Base-by-base conservation (phyloP, 768 basidiomycete genomes). In the Nevesoporus exiguus region DNA sequence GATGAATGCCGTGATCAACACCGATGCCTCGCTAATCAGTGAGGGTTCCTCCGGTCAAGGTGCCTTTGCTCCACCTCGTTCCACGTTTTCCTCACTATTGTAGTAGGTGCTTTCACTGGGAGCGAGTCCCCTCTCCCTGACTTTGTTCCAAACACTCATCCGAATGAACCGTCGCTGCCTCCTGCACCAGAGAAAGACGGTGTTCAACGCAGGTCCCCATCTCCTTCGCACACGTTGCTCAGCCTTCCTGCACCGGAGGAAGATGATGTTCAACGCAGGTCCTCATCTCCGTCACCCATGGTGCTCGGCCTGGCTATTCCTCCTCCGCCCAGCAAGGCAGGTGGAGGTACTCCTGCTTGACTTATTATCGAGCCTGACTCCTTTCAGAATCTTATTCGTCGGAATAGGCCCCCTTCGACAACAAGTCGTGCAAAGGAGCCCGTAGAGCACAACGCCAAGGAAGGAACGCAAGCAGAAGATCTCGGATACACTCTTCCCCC, bases 141-240 rank as follows among this genome's bases (percentile, higher is more conserved):
- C 42, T 71, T 74, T 34, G 69, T 84, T 11, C 79, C 79, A 5
- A 85, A 83, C 54, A 78, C 81, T 0, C 74, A 76, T 56, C 72
- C 77, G 3, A 74, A 77, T 19, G 84, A 85, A 56, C 77, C 78
- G 0, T 77, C 80, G 5, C 54, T 76, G 8, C 68, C 74, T 34
- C 48, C 51, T 14, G 33, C 40, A 9, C 51, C 44, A 30, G 47
- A 54, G 29, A 49, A 53, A 58, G 33, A 45, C 22, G 56, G 53
- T 24, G 17, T 31, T 44, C 24, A 11, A 30, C 46, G 13, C 25
- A 52, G 49, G 46, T 60, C 63, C 0, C 54, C 40, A 7, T 58
- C 61, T 0, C 55, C 67, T 0, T 58, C 68, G 5, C 62, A 63
- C 1, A 60, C 41, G 33, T 47, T 60, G 9, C 57, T 40, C 14